These are phyloP conservation scores for Spizellomyces punctatus DNA, from an alignment of 192 early-diverging fungal species.

Conservation along the genomic window DNA sequence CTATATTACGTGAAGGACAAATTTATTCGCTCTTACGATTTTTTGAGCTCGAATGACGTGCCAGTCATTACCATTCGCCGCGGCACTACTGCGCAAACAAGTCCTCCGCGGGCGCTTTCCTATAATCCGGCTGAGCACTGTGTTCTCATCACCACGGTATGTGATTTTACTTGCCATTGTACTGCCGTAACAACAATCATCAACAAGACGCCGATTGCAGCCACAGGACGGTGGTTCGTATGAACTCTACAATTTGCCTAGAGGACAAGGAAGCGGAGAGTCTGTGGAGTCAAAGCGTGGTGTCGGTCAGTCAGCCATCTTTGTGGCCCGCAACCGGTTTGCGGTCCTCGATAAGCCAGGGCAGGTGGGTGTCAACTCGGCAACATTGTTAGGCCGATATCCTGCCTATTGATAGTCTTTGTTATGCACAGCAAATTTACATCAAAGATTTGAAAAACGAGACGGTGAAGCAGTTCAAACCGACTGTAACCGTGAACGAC, in stretches of 20 bases:
- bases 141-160: slow-evolving; percentile 80
- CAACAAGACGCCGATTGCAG: slow-evolving; percentile 27
- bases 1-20: slow-evolving; percentile 91
- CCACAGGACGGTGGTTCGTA: slow-evolving; percentile 86
- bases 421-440: slow-evolving; percentile 61
- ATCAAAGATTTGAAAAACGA: slow-evolving; percentile 88
- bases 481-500: slow-evolving; percentile 74
- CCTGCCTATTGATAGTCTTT: background rate
- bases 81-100: slow-evolving; percentile 59
- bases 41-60: slow-evolving; percentile 72
- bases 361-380: slow-evolving; percentile 44
- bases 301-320: slow-evolving; percentile 79
- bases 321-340: slow-evolving; percentile 96
- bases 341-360: slow-evolving; percentile 88
- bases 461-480: slow-evolving; percentile 87
- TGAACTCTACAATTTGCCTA: slow-evolving; percentile 86
- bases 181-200: slow-evolving; percentile 4
- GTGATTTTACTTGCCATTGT: slow-evolving; percentile 1
- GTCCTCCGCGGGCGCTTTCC: slow-evolving; percentile 80
- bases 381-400: background rate
- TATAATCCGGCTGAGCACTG: slow-evolving; percentile 95
- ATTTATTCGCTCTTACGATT: slow-evolving; percentile 82
- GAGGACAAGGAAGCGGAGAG: slow-evolving; percentile 63
- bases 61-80: slow-evolving; percentile 79
- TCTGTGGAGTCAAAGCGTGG: slow-evolving; percentile 76